Evolutionary conservation across 257 asterid genomes (phyloP).

Genomic region (Petrea volubilis): DNA sequence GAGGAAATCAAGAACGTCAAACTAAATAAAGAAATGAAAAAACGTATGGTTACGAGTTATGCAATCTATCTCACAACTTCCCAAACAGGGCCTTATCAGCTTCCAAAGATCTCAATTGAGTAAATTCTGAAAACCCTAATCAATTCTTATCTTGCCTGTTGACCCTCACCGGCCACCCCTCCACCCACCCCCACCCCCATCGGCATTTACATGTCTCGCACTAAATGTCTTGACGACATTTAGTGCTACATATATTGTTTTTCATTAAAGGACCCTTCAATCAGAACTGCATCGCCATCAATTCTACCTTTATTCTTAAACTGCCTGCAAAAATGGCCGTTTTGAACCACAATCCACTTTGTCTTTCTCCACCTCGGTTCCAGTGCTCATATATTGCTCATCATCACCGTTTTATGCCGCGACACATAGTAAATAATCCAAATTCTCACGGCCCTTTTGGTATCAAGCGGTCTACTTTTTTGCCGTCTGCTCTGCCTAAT

Average conservation of each 20-base stretch:
- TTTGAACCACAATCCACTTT: constrained; percentile 17
- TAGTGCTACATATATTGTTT: not conserved
- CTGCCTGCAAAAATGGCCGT: constrained; percentile 30
- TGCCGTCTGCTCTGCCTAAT: constrained; percentile 34
- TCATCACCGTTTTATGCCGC: constrained; percentile 19
- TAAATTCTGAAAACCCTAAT: constrained; percentile 27
- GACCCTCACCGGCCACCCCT: not conserved
- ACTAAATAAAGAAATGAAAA: not conserved
- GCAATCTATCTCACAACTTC: too few species aligned
- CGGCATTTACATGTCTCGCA: not conserved
- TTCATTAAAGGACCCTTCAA: not conserved
- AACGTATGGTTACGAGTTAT: not conserved
- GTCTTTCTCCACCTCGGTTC: constrained; percentile 27
- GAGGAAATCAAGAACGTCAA: not conserved
- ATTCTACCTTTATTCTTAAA: not conserved
- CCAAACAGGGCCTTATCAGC: not conserved
- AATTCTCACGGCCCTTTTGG: constrained; percentile 7
- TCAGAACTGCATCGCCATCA: constrained; percentile 12
- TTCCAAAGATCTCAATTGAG: constrained; percentile 8
- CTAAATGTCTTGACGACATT: constrained; percentile 6
- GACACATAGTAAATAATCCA: constrained; percentile 13
- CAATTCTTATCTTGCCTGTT: not conserved
- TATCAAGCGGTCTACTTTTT: constrained; percentile 22
- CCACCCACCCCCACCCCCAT: not conserved
- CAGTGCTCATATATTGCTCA: constrained; percentile 13